Evolutionary conservation across 768 basidiomycete genomes (phyloP), one percentile per base, ranked within the genome.

Genomic region (Leucocoprinus birnbaumii): DNA sequence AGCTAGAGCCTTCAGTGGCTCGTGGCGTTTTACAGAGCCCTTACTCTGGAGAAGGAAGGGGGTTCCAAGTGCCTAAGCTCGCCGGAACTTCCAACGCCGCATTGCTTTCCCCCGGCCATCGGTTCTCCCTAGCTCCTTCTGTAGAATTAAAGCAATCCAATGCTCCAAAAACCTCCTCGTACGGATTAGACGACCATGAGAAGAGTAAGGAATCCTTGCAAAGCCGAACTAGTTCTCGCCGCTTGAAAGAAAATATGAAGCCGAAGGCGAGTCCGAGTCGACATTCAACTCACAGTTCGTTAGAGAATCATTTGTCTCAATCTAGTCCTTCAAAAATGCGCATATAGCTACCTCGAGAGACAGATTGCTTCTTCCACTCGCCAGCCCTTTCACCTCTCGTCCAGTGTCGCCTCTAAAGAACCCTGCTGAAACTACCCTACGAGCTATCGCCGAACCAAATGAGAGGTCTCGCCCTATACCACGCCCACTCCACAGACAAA

Each of bases 321-420:
- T 38, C 26, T 47, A 31, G 16, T 11, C 26, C 26, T 13, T 18
- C 13, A 27, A 46, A 46, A 19, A 7, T 16, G 40, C 54, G 54
- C 54, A 55, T 55, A 55, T 13, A 55, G 31, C 47, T 14, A 18
- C 14, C 38, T 34, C 26, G 41, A 26, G 9, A 1, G 26, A 8
- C 27, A 7, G 35, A 43, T 24, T 18, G 9, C 13, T 11, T 5
- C 47, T 37, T 47, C 65, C 69, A 8, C 62, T 69, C 8, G 68
- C 61, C 6, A 65, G 66, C 55, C 66, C 68, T 2, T 67, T 66
- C 35, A 54, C 61, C 16, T 65, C 68, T 13, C 58, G 64, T 9
- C 64, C 64, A 8, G 61, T 64, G 13, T 66, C 68, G 8, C 66
- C 31, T 31, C 11, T 31, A 11, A 31, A 31, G 11, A 31, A 5